Percentiles rank a stretch among this genome's conserved stretches.
phyloP scores from a whole-genome alignment of 2,329 filamentous ascomycete species.

The Calonectria leucothoes region DNA sequence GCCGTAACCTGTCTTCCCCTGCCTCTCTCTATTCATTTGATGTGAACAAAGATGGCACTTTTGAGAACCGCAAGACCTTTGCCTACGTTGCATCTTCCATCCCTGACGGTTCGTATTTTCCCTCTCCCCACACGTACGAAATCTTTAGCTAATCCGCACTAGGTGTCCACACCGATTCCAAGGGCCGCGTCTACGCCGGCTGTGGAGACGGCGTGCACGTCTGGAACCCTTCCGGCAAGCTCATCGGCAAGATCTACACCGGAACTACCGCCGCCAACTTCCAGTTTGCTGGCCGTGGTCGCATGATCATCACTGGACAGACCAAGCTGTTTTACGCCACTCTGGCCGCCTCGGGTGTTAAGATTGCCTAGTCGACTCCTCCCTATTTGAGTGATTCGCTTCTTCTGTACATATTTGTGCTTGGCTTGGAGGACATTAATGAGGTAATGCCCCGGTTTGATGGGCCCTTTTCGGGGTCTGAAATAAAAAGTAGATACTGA shows the following conservation, averaged over 20 bases:
- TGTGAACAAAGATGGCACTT: conserved; percentile 58
- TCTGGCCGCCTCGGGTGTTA: conserved; percentile 31
- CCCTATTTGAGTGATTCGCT: background rate
- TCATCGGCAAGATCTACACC: conserved; percentile 68
- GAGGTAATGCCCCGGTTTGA: background rate
- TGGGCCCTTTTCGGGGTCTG: too few species aligned
- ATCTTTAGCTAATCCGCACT: background rate
- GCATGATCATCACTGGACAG: conserved; percentile 49
- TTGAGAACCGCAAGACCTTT: conserved; percentile 63
- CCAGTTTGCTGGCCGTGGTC: conserved; percentile 53
- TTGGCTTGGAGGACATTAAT: background rate
- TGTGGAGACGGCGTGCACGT: conserved; percentile 62
- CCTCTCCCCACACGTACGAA: background rate
- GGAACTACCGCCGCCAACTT: conserved; percentile 59
- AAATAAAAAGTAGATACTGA: background rate
- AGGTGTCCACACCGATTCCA: conserved; percentile 66
- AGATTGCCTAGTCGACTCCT: conserved; percentile 13
- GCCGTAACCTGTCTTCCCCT: conserved; percentile 53
- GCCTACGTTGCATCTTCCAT: conserved; percentile 65
- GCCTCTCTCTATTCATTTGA: conserved; percentile 56
- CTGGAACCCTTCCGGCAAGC: conserved; percentile 57
- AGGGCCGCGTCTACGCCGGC: conserved; percentile 66
- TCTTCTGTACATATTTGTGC: background rate
- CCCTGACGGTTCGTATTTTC: conserved; percentile 63
- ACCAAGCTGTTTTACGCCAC: conserved; percentile 50